Percentiles rank a stretch among this genome's conserved stretches.
phyloP scores from a whole-genome alignment of 306 rosid species.

The Datisca glomerata region DNA sequence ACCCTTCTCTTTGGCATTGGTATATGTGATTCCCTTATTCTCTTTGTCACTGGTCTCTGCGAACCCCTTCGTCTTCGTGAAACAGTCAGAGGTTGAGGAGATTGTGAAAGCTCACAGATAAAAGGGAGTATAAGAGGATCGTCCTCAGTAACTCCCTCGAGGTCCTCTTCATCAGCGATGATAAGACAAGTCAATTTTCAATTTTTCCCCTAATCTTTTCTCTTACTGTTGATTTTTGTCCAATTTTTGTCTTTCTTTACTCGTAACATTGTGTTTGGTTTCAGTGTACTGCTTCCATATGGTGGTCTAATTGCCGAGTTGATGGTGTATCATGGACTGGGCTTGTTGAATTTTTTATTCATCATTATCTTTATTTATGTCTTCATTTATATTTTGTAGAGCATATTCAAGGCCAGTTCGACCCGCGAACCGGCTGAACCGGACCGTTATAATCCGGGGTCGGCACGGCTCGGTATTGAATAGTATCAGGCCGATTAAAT shows the following conservation, averaged over 20 bases:
- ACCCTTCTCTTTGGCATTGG: too few species aligned
- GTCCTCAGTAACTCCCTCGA: slow-evolving; percentile 65
- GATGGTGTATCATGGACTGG: too few species aligned
- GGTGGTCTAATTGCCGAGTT: too few species aligned
- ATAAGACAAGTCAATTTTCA: slow-evolving; percentile 35
- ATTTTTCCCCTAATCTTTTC: neutral
- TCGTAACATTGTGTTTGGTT: neutral
- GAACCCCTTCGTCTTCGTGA: too few species aligned
- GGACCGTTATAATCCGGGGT: too few species aligned
- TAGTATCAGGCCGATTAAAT: too few species aligned
- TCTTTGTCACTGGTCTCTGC: too few species aligned
- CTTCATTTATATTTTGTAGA: slow-evolving; percentile 20
- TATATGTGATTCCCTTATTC: too few species aligned
- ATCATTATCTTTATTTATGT: neutral
- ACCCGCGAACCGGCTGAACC: too few species aligned
- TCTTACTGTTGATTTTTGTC: neutral
- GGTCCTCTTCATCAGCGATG: slow-evolving; percentile 72
- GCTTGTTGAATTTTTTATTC: neutral
- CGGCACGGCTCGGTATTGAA: too few species aligned
- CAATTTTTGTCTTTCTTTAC: too few species aligned
- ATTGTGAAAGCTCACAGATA: slow-evolving; percentile 67
- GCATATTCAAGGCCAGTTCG: too few species aligned
- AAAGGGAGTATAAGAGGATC: slow-evolving; percentile 61
- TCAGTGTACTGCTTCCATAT: slow-evolving; percentile 97
- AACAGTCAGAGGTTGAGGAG: slow-evolving; percentile 24